These are phyloP conservation scores for Trifolium pratense DNA, from an alignment of 306 rosid species.

Conservation along the genomic window DNA sequence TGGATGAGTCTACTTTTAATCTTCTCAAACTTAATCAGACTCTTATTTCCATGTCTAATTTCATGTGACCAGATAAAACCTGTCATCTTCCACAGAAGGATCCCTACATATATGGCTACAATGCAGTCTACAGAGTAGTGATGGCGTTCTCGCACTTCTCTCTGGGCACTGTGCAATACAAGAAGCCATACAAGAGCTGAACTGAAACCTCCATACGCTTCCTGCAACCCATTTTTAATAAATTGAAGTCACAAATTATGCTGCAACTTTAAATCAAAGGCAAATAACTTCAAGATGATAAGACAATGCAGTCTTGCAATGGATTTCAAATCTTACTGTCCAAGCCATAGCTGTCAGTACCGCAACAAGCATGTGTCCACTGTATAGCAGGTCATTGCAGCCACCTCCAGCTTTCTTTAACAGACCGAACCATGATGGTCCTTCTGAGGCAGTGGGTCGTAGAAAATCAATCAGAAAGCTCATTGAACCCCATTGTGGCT, in stretches of 20 bases:
- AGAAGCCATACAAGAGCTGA: conserved; percentile 88
- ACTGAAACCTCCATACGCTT: conserved; percentile 92
- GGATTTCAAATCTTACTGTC: conserved; percentile 67
- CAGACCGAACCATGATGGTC: conserved; percentile 78
- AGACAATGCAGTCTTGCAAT: conserved; percentile 19
- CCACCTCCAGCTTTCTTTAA: conserved; percentile 94
- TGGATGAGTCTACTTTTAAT: conserved; percentile 74
- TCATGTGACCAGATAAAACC: conserved; percentile 74
- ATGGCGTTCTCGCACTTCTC: conserved; percentile 92
- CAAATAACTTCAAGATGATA: conserved; percentile 9
- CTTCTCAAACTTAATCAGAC: conserved; percentile 62
- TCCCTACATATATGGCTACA: conserved; percentile 88
- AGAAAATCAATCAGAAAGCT: conserved; percentile 77
- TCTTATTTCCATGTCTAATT: conserved; percentile 41
- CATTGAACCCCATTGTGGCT: conserved; percentile 86
- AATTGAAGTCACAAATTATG: conserved; percentile 31
- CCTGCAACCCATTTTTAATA: conserved; percentile 57
- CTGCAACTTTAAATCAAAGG: conserved; percentile 21
- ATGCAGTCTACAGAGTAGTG: conserved; percentile 84
- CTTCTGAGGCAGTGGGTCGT: conserved; percentile 74
- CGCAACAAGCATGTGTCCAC: conserved; percentile 97
- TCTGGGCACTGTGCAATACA: conserved; percentile 83
- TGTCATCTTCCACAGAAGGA: conserved; percentile 94
- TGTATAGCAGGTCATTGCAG: conserved; percentile 92
- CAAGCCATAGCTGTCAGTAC: conserved; percentile 99